Conservation (phyloP, 2,329 filamentous ascomycete species). For the Colletotrichum sidae region DNA sequence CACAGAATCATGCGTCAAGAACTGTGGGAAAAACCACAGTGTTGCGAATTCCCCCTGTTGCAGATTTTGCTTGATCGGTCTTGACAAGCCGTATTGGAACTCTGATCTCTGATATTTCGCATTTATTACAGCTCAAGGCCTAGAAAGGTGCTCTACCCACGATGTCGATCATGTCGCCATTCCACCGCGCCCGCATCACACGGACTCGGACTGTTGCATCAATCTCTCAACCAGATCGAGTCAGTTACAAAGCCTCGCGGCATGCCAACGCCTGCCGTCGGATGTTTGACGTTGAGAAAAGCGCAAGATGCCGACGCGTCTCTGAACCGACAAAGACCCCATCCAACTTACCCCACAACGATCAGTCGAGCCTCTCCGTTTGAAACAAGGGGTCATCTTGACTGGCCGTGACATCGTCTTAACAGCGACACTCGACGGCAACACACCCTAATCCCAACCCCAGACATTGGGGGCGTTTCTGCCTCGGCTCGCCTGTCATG, state of each 20-base stretch:
- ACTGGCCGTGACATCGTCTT: constrained; percentile 22
- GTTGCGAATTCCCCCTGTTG: too few species aligned
- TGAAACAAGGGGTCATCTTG: constrained; percentile 30
- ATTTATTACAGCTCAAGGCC: too few species aligned
- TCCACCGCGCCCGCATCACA: too few species aligned
- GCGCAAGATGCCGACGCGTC: background rate
- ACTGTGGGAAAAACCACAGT: too few species aligned
- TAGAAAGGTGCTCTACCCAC: too few species aligned
- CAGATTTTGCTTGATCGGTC: too few species aligned
- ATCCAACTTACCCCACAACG: constrained; percentile 4
- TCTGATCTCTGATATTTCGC: too few species aligned
- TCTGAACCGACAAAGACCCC: too few species aligned
- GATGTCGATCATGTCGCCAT: too few species aligned
- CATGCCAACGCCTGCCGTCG: constrained; percentile 13
- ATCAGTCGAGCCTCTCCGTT: constrained; percentile 19
- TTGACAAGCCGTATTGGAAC: too few species aligned
- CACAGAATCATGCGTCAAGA: too few species aligned
- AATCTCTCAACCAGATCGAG: constrained; percentile 5
- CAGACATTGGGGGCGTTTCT: constrained; percentile 20
- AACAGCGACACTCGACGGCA: constrained; percentile 12
- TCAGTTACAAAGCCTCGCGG: constrained; percentile 8
- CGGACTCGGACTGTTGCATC: background rate
- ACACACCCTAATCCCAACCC: background rate
- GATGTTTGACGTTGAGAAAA: background rate
- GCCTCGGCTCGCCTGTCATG: background rate